A percentile compares a stretch with the other conserved stretches of the same genome.
Conservation (phyloP, 139 green algal species). For the Micractinium conductrix region DNA sequence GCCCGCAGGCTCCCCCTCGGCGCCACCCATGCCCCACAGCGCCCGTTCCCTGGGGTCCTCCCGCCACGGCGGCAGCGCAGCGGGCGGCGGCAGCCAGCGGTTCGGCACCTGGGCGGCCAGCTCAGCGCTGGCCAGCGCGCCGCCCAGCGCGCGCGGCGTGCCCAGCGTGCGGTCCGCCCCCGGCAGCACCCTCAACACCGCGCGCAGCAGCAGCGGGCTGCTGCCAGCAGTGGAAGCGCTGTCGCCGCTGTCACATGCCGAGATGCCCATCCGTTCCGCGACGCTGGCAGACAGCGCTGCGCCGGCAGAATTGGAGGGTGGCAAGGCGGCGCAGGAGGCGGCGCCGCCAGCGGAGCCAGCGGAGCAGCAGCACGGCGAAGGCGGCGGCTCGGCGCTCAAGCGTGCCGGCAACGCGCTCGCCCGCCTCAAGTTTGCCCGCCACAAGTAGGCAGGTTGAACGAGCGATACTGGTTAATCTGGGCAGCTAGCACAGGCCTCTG, state of each 20-base stretch:
- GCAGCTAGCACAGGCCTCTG: no score
- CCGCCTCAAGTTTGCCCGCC: background rate
- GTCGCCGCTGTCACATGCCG: background rate
- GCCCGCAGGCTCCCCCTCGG: background rate
- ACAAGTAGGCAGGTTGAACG: no score
- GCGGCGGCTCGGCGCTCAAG: background rate
- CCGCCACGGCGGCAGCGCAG: background rate
- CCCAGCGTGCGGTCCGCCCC: no score
- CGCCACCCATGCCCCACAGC: background rate
- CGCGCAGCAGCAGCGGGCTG: background rate
- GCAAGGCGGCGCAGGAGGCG: background rate
- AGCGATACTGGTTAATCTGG: no score
- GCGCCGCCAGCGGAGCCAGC: no score
- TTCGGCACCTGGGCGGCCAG: background rate
- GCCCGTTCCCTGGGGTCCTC: background rate
- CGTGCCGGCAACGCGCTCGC: constrained; percentile 7
- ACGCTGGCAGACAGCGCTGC: background rate
- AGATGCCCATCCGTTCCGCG: background rate
- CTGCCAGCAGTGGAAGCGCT: background rate
- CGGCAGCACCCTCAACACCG: background rate
- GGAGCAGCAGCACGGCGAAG: no score
- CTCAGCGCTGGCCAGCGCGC: background rate
- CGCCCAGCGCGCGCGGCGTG: background rate
- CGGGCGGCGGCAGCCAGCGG: background rate
- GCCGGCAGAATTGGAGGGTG: background rate